Base-by-base conservation (phyloP, 441 rosid species). In the Gossypium davidsonii region DNA sequence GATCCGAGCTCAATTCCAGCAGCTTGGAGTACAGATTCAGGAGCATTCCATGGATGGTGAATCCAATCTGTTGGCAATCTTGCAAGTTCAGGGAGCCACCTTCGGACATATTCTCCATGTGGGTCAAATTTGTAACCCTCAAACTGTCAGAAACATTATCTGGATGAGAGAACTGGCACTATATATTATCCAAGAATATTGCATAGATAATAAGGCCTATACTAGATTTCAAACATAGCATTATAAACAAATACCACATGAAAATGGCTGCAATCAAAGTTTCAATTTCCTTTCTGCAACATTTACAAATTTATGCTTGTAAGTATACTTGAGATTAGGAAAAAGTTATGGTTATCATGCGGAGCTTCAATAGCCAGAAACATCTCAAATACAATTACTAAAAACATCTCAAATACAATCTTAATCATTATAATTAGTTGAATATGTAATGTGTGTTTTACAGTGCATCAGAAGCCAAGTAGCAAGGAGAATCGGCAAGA, bases 51-150 rank as follows among this genome's bases (percentile, higher is more conserved):
- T 0, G 99, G 99, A 75, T 95, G 99, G 80, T 95, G 98, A 74
- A 95, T 92, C 99, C 98, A 95, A 75, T 95, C 98, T 15, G 98
- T 92, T n/a, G 98, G 98, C 62, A 95, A 89, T 76, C 99, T 90
- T 2, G 98, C 86, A 70, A 95, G 96, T 68, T 95, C 98, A 10
- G 98, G 98, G 75, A 92, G 99, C 99, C 99, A 95, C 74, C 98
- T 76, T 26, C 98, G 86, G 4, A 91, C 99, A 71, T 92, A 95
- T 81, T 95, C 99, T 57, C 99, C 98, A 74, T 89, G 67, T 0
- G 98, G 98, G 2, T 92, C 98, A 77, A 87, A 92, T 76, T 90
- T 95, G 80, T 95, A 92, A 48, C 99, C 99, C 80, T 94, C 92
- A 72, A 87, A 85, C 96, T 90, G 90, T 72, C 74, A 28, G 79